Evolutionary conservation across 106 monocot genomes (phyloP), one percentile per base, ranked within the genome.

Genomic region (Dioscorea alata): DNA sequence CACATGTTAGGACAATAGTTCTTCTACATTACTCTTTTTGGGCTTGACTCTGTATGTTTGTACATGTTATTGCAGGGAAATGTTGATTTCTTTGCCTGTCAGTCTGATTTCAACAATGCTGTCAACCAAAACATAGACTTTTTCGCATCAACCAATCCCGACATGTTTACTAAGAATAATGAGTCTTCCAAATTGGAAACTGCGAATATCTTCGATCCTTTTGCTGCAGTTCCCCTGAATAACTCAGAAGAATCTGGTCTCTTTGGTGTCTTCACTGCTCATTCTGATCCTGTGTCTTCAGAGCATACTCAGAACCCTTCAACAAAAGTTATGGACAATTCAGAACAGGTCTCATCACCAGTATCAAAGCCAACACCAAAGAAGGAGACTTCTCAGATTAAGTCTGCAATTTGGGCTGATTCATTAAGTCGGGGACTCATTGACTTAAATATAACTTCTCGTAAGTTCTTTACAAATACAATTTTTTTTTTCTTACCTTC

Each of bases 361-460:
- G 23, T 66, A 68, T 54, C 75, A 49, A 74, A 79, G 50, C 70
- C 85, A 59, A 48, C 56, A 28, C 59, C 64, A 8, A 82, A 75
- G 74, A 86, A 84, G 67, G 84, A 70, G 10, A 54, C 68, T 58
- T 86, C 92, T 77, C 86, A 92, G 70, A 84, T 92, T 21, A 96
- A 96, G 34, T 96, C 96, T 63, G 92, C 86, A 28, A 89, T 96
- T 65, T 96, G 96, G 96, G 92, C 96, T 34, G 96, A 96, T 77
- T 96, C 91, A 54, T 81, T 96, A 65, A 96, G 84, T 50, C 91
- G 92, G 69, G 92, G 96, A 34, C 68, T 96, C 73, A 96, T 96
- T 48, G 86, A 96, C 80, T 65, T 96, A 13, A 88, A 92, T 75
- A 86, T 96, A 71, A 77, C 86, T 50, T 77, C 92, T 2, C 76